Percentiles rank a stretch among this genome's conserved stretches.
These are phyloP conservation scores for Beauveria sp. DNA, from an alignment of 2,329 filamentous ascomycete species.

Conservation along the genomic window DNA sequence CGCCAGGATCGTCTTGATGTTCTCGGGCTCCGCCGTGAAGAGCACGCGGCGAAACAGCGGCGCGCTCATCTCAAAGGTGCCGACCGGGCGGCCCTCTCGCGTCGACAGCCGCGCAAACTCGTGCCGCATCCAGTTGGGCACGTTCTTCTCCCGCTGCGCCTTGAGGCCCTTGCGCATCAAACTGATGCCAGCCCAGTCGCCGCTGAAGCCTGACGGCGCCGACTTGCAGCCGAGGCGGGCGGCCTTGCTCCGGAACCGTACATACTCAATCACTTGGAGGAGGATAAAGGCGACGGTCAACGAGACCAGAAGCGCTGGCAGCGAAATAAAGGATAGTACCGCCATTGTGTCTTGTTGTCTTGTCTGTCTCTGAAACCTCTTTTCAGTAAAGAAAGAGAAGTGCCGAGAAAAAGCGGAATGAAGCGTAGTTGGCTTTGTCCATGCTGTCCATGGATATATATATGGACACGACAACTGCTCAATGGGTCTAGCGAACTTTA, in stretches of 20 bases:
- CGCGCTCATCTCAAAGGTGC: slow-evolving; percentile 14
- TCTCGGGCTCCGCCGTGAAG: slow-evolving; percentile 20
- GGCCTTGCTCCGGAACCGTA: not conserved
- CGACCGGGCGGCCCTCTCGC: slow-evolving; percentile 14
- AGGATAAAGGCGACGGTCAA: not conserved
- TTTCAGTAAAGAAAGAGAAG: not conserved
- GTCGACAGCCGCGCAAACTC: slow-evolving; percentile 6
- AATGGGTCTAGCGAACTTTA: too few species aligned
- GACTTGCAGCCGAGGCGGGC: slow-evolving; percentile 16
- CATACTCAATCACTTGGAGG: not conserved
- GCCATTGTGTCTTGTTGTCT: not conserved
- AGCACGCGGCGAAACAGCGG: slow-evolving; percentile 16
- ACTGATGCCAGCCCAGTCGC: slow-evolving; percentile 16
- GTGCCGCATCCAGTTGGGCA: slow-evolving; percentile 12
- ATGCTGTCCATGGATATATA: not conserved
- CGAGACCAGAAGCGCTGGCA: slow-evolving; percentile 5
- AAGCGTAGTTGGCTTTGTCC: not conserved
- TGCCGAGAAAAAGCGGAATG: not conserved
- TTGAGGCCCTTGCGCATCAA: slow-evolving; percentile 8
- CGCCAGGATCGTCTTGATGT: slow-evolving; percentile 23
- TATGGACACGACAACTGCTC: not conserved
- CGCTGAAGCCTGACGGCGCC: slow-evolving; percentile 1
- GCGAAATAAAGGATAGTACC: not conserved
- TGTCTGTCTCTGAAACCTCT: not conserved
- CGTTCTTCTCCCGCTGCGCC: slow-evolving; percentile 14